Conservation (phyloP, 2,329 filamentous ascomycete species). For the Colletotrichum spinosum region DNA sequence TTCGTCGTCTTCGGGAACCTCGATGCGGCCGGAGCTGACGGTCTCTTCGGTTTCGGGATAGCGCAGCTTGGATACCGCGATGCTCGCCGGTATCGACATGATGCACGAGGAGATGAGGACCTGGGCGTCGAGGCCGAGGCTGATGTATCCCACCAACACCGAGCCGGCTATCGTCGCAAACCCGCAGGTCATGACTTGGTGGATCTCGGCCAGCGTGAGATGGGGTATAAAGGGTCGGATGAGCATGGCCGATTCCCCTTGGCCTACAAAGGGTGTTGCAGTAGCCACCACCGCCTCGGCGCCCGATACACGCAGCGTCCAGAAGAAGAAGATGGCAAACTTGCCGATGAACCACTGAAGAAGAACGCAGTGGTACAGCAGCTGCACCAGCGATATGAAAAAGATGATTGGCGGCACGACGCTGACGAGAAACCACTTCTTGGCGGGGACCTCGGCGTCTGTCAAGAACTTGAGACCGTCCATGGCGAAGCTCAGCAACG, state of each 20-base stretch:
- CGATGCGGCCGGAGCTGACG: constrained; percentile 74
- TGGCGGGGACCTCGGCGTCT: constrained; percentile 49
- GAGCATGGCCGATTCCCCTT: constrained; percentile 82
- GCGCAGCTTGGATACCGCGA: constrained; percentile 78
- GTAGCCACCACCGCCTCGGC: constrained; percentile 81
- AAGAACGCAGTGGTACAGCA: constrained; percentile 75
- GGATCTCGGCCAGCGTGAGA: constrained; percentile 77
- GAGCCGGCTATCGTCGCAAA: constrained; percentile 82
- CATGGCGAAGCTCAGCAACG: constrained; percentile 73
- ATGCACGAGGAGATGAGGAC: constrained; percentile 80
- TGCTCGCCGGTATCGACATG: constrained; percentile 81
- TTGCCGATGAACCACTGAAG: constrained; percentile 82
- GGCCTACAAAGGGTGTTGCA: constrained; percentile 82
- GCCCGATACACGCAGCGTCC: constrained; percentile 78
- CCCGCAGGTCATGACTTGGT: constrained; percentile 81
- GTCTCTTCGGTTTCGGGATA: constrained; percentile 81
- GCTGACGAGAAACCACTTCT: constrained; percentile 71
- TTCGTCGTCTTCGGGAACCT: constrained; percentile 75
- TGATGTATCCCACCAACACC: constrained; percentile 78
- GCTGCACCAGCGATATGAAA: constrained; percentile 79
- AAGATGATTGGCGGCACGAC: constrained; percentile 82
- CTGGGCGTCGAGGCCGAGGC: constrained; percentile 76
- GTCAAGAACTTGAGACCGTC: constrained; percentile 75
- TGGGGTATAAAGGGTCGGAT: constrained; percentile 79
- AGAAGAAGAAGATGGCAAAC: constrained; percentile 82